These are phyloP conservation scores for Fusarium keratoplasticum DNA, from an alignment of 2,329 filamentous ascomycete genomes.

Conservation along the genomic window DNA sequence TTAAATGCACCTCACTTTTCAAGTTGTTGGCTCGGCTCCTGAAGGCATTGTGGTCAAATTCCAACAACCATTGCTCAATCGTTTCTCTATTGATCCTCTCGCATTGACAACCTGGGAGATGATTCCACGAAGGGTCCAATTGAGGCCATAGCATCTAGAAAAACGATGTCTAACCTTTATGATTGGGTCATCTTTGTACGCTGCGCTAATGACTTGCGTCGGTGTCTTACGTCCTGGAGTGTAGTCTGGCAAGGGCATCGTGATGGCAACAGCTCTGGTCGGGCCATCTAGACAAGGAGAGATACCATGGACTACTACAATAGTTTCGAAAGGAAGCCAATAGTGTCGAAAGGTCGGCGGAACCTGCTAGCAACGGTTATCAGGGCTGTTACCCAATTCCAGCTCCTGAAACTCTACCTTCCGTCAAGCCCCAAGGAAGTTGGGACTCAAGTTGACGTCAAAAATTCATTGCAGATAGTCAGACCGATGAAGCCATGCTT, in stretches of 20 bases:
- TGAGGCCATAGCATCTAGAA: neutral
- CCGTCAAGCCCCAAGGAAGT: neutral
- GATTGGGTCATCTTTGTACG: neutral
- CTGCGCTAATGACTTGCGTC: neutral
- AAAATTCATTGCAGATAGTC: neutral
- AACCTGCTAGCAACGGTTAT: neutral
- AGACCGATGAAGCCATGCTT: neutral
- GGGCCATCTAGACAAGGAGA: neutral
- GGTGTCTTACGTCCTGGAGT: neutral
- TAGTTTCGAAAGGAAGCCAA: neutral
- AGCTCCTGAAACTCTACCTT: neutral
- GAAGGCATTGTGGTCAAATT: neutral
- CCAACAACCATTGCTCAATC: neutral
- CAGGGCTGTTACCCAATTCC: neutral
- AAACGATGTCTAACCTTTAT: neutral
- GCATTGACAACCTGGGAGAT: neutral
- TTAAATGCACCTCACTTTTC: neutral
- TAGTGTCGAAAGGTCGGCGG: neutral
- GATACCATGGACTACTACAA: neutral
- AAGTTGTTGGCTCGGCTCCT: neutral
- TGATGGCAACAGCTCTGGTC: neutral
- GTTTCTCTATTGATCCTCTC: neutral
- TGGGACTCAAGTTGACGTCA: neutral
- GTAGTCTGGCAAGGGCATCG: too few relatives aligned
- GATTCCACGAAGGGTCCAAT: neutral